Percentiles rank a stretch among this genome's conserved stretches.
Evolutionary conservation across 192 early-diverging fungal genomes (phyloP).

Genomic region (Radiomyces spectabilis): DNA sequence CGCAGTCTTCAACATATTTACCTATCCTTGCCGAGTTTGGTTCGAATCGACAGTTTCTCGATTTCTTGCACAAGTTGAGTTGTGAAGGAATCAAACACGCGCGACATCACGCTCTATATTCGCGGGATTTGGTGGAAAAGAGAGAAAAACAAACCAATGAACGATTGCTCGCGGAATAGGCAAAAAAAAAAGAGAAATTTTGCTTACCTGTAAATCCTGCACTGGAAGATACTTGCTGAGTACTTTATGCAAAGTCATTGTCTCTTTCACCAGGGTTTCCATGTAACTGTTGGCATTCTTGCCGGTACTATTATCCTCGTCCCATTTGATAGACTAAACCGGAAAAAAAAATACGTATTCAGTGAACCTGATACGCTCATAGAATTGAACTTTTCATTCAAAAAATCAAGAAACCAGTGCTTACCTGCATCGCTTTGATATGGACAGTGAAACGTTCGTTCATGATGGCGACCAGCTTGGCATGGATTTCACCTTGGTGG

Average conservation of each 20-base stretch:
- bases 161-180: background rate
- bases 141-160: background rate
- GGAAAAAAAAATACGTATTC: slow-evolving; percentile 2
- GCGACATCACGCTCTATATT: slow-evolving; percentile 64
- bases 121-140: too few relatives aligned
- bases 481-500: slow-evolving; percentile 87
- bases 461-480: slow-evolving; percentile 94
- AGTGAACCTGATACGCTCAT: too few relatives aligned
- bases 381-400: too few relatives aligned
- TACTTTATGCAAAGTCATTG: slow-evolving; percentile 85
- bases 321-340: slow-evolving; percentile 41
- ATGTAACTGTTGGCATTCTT: slow-evolving; percentile 55
- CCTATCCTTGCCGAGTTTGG: slow-evolving; percentile 59
- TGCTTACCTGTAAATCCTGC: slow-evolving; percentile 58
- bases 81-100: slow-evolving; percentile 75
- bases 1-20: slow-evolving; percentile 12
- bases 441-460: slow-evolving; percentile 78
- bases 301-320: slow-evolving; percentile 22
- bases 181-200: background rate
- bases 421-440: slow-evolving; percentile 63
- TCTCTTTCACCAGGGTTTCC: slow-evolving; percentile 85
- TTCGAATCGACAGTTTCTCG: slow-evolving; percentile 38
- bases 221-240: slow-evolving; percentile 77
- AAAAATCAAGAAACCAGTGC: too few relatives aligned
- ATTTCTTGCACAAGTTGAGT: slow-evolving; percentile 68